Conservation (phyloP, 345 rosid species). For the Citrus maxima region DNA sequence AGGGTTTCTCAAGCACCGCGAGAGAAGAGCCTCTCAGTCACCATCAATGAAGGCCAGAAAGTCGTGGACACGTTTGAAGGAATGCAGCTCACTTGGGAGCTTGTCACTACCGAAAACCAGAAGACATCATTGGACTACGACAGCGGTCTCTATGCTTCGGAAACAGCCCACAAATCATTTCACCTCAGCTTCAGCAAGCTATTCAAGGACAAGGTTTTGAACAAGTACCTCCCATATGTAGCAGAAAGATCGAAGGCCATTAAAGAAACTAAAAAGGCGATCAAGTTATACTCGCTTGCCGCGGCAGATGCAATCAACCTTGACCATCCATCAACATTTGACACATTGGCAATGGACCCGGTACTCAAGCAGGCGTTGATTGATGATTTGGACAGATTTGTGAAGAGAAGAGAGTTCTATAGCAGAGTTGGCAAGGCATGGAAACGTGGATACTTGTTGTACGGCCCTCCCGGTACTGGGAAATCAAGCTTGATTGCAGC, state of each 20-base stretch:
- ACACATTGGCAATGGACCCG: conserved; percentile 31
- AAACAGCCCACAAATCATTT: neutral
- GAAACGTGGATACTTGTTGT: conserved; percentile 23
- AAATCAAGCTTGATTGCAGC: conserved; percentile 31
- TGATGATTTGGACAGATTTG: conserved; percentile 34
- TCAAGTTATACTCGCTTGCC: conserved; percentile 15
- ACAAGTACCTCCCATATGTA: conserved; percentile 13
- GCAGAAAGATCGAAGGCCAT: conserved; percentile 18
- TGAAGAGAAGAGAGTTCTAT: conserved; percentile 3
- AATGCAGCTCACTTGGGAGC: conserved; percentile 23
- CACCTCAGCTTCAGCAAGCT: conserved; percentile 17
- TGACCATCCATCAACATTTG: conserved; percentile 35
- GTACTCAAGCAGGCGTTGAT: conserved; percentile 15
- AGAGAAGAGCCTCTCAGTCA: conserved; percentile 13
- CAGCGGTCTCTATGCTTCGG: neutral
- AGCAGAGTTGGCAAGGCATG: conserved; percentile 15
- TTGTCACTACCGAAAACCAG: conserved; percentile 6
- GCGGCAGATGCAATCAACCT: conserved; percentile 4
- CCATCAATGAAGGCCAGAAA: conserved; percentile 21
- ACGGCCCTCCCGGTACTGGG: conserved; percentile 28
- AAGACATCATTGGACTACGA: neutral
- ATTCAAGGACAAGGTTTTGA: conserved; percentile 14
- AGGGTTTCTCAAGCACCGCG: conserved; percentile 3
- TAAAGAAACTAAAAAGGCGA: conserved; percentile 6
- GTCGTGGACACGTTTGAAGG: conserved; percentile 24